Conservation (phyloP, 371 early-diverging fungal species). For the Rhizopus arrhizus region DNA sequence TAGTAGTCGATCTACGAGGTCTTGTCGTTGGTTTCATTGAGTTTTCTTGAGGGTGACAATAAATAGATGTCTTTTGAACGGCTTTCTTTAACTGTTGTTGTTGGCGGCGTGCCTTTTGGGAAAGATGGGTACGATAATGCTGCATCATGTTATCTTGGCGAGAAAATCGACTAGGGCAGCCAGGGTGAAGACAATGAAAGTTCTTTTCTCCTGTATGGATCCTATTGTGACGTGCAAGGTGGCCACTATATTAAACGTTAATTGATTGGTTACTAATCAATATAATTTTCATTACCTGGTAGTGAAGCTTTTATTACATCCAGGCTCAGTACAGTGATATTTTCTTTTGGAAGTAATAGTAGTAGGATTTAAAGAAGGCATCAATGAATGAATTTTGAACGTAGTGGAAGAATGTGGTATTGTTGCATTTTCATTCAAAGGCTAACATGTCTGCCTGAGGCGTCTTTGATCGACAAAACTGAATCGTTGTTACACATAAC, state of each 20-base stretch:
- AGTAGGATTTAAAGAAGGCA: background rate
- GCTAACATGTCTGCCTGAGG: constrained; percentile 25
- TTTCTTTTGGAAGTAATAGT: constrained; percentile 29
- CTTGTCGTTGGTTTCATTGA: constrained; percentile 20
- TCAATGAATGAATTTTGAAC: background rate
- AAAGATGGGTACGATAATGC: constrained; percentile 78
- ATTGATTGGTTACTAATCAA: background rate
- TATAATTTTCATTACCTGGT: constrained; percentile 46
- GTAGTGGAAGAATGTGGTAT: background rate
- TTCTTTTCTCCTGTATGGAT: constrained; percentile 92
- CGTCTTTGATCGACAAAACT: constrained; percentile 23
- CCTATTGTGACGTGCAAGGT: constrained; percentile 84
- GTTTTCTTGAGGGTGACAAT: constrained; percentile 23
- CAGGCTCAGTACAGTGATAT: constrained; percentile 54
- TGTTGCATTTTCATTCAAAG: constrained; percentile 22
- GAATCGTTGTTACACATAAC: constrained; percentile 4
- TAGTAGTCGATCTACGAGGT: constrained; percentile 20
- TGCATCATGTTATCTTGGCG: constrained; percentile 90
- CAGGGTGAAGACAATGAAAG: constrained; percentile 74
- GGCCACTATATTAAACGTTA: constrained; percentile 55
- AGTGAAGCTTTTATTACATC: constrained; percentile 62
- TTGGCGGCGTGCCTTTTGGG: constrained; percentile 65
- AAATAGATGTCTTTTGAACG: constrained; percentile 13
- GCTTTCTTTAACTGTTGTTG: constrained; percentile 12
- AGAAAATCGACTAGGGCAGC: constrained; percentile 82